Base-by-base conservation (phyloP, 2,329 filamentous ascomycete genomes). In the Ophiosphaerella narmari region DNA sequence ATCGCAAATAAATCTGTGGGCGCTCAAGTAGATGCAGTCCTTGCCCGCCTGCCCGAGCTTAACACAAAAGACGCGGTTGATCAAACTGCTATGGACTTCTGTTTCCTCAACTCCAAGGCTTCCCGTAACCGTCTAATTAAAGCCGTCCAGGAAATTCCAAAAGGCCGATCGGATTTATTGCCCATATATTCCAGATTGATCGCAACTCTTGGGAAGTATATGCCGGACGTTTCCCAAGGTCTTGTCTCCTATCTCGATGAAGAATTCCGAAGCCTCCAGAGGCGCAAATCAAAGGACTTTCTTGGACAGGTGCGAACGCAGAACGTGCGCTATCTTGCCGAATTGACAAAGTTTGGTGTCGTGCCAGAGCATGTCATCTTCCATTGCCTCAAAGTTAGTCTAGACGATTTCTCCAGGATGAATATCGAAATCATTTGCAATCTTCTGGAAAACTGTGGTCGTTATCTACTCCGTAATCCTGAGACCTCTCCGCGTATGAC, bases 391-490 rank as follows among this genome's bases (percentile, higher is more conserved):
- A 99, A 97, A 74, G 93, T 99, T 71, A 95, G 93, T 61, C 78
- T 99, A 24, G 94, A 99, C 65, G 94, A 99, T 67, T 99, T 99
- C 68, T 97, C 94, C 2, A 85, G 93, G 54, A 97, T 97, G 89
- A 99, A 99, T 67, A 97, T 99, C 57, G 95, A 99, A 73, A 97
- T 99, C 63, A 93, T 99, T 57, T 95, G 92, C 66, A 96, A 95
- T 66, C 80, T 99, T 24, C 81, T 99, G 18, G 94, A 99, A 72
- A 97, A 97, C 58, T 99, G 95, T 67, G 94, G 94, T 37, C 86
- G 94, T 14, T 99, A 97, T 73, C 79, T 99, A 18, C 82, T 99
- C 50, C 90, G 93, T 42, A 97, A 94, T 61, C 87, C 91, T 0
- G 92, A 97, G 55, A 97, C 95, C 0, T 88, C 90, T 8, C 93